phyloP scores from a whole-genome alignment of 768 basidiomycete genomes.

The Hygrocybe coccinea region DNA sequence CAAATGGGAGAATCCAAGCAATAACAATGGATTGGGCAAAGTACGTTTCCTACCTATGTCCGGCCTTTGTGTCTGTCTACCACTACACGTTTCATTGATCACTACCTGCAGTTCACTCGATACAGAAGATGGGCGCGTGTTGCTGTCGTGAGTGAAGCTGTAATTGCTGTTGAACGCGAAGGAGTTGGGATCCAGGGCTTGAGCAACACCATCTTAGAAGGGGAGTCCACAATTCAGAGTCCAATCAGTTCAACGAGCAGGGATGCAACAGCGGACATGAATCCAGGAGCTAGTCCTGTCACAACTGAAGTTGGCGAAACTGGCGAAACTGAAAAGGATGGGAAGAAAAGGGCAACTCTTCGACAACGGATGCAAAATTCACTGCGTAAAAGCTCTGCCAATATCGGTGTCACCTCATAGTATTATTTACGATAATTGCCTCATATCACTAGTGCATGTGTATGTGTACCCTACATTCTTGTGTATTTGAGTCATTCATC shows the following conservation, averaged over 20 bases:
- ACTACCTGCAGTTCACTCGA: conserved; percentile 69
- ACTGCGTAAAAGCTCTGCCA: background rate
- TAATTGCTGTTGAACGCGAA: conserved; percentile 50
- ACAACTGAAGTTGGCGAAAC: background rate
- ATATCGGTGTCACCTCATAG: background rate
- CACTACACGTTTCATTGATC: background rate
- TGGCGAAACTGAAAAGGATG: background rate
- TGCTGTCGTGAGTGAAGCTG: conserved; percentile 68
- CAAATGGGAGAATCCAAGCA: conserved; percentile 81
- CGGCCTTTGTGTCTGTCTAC: conserved; percentile 1
- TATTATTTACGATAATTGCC: background rate
- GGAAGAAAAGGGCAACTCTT: conserved; percentile 47
- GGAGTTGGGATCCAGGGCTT: conserved; percentile 19
- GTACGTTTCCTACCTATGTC: conserved; percentile 29
- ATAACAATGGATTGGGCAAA: conserved; percentile 83
- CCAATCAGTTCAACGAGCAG: background rate
- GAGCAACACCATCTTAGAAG: no score
- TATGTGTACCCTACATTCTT: no score
- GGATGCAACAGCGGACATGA: background rate
- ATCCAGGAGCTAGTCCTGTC: background rate
- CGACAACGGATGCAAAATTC: conserved; percentile 53
- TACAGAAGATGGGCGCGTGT: conserved; percentile 83
- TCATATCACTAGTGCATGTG: background rate
- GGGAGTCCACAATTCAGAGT: background rate
- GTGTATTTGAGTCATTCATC: no score